These are phyloP conservation scores for Xanthoparmelia taractica DNA, from an alignment of 495 filamentous ascomycete genomes.

Conservation along the genomic window DNA sequence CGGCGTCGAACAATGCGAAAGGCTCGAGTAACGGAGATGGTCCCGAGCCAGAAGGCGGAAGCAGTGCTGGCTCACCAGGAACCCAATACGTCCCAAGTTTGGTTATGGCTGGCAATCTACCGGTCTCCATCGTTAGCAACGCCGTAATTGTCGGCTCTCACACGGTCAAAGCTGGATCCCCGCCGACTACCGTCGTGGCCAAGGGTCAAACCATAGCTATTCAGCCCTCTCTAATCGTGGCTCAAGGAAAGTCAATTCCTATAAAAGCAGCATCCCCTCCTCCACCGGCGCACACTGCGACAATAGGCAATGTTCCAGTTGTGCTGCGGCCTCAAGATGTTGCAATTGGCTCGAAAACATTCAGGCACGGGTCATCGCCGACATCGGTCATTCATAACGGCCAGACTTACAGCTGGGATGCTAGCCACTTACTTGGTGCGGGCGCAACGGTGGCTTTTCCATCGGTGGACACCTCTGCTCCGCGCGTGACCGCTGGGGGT, in stretches of 20 bases:
- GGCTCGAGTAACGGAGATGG: background rate
- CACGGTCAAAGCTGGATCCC: slow-evolving; percentile 4
- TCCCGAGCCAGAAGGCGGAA: background rate
- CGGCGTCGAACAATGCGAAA: background rate
- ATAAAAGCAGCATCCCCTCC: background rate
- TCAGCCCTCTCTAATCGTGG: slow-evolving; percentile 12
- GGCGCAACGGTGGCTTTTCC: slow-evolving; percentile 22
- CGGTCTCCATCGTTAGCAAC: slow-evolving; percentile 4
- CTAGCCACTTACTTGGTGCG: slow-evolving; percentile 18
- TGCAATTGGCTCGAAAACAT: slow-evolving; percentile 21
- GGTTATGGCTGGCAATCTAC: slow-evolving; percentile 4
- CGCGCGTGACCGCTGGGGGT: slow-evolving; percentile 22
- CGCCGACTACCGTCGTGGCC: slow-evolving; percentile 10
- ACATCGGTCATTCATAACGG: slow-evolving; percentile 20
- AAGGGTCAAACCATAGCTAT: slow-evolving; percentile 12
- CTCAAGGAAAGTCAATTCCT: slow-evolving; percentile 7
- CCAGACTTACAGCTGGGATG: slow-evolving; percentile 22
- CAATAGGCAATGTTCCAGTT: slow-evolving; percentile 16
- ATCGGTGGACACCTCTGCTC: slow-evolving; percentile 2
- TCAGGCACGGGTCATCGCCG: slow-evolving; percentile 9
- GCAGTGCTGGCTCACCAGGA: background rate
- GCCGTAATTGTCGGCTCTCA: slow-evolving; percentile 9
- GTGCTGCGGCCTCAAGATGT: slow-evolving; percentile 17
- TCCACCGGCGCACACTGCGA: slow-evolving; percentile 8
- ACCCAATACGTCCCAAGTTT: background rate